Evolutionary conservation across 2,329 filamentous ascomycete genomes (phyloP).

Genomic region (Hymenoscyphus repandus): DNA sequence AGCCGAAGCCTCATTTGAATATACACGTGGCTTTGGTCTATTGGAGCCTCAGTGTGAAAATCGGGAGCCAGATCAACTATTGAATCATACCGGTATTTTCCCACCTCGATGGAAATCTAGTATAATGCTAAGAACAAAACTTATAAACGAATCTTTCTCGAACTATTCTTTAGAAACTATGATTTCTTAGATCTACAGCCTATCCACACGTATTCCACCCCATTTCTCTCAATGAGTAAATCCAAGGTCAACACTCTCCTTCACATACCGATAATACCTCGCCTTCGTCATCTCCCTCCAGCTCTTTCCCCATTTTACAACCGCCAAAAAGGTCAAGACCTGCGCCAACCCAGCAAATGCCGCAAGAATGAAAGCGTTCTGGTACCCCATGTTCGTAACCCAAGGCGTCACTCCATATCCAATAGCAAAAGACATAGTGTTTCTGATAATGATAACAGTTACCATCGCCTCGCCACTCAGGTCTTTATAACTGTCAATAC

Average conservation of each 20-base stretch:
- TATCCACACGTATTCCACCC: neutral
- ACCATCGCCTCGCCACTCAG: slow-evolving; percentile 44
- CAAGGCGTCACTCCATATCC: slow-evolving; percentile 35
- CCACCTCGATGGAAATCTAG: too few relatives aligned
- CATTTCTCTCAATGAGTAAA: neutral
- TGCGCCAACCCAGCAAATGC: slow-evolving; percentile 36
- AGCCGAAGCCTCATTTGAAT: too few relatives aligned
- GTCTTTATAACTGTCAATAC: slow-evolving; percentile 44
- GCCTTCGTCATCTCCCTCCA: slow-evolving; percentile 35
- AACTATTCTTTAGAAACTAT: too few relatives aligned
- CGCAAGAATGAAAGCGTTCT: slow-evolving; percentile 40
- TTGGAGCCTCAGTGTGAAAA: too few relatives aligned
- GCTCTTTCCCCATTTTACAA: slow-evolving; percentile 45
- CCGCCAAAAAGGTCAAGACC: slow-evolving; percentile 37
- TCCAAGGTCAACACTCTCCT: slow-evolving; percentile 16
- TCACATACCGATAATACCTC: slow-evolving; percentile 36
- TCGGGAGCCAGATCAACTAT: too few relatives aligned
- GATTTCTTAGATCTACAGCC: too few relatives aligned
- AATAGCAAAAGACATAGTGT: slow-evolving; percentile 35
- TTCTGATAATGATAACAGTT: slow-evolving; percentile 43
- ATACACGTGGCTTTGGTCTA: too few relatives aligned
- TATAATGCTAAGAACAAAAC: too few relatives aligned
- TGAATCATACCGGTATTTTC: too few relatives aligned
- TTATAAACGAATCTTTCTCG: too few relatives aligned
- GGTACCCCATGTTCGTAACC: slow-evolving; percentile 37